Base-by-base conservation (phyloP, 2,329 filamentous ascomycete genomes). In the Trichoderma sp. region DNA sequence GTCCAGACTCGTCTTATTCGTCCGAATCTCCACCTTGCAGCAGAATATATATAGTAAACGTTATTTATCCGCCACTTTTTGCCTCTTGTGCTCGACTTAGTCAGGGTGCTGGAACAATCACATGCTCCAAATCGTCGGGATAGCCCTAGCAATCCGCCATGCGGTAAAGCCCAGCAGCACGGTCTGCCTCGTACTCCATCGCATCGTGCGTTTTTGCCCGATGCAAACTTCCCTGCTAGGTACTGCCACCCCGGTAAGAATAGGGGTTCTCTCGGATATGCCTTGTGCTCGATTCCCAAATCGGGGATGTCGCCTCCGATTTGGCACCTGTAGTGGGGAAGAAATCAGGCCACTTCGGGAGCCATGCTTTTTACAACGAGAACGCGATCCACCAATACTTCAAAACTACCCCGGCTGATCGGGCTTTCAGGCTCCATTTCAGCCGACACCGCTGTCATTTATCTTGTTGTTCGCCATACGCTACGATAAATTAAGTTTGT, bases 271-370 rank as follows among this genome's bases (percentile, higher is more conserved):
- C 18, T 26, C 51, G 51, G 51, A 54, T 30, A 54, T 54, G 37
- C 26, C 49, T 55, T 32, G 51, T 26, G 21, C 37, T 34, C 26
- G n/a, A 56, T 30, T 65, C 61, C 61, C 34, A 56, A 56, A 65
- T 43, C 24, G 61, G 61, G 26, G 54, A 11, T 18, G 58, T 60
- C 18, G 61, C 28, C 52, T 24, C 61, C 61, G 37, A 65, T 56
- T 56, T 55, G 51, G 56, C 61, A 65, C 26, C n/a, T 30, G 61
- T 46, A 34, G 37, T 34, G 51, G 26, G 37, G 54, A 32, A 46
- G 51, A 56, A 65, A 65, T 65, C 61, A 65, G 61, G 34, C 61
- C 61, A 65, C 61, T 65, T 65, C 54, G 21, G 43, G 54, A 32
- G 49, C 46, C 60, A n/a, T 30, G 30, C 24, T 32, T 49, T 37